Conservation (phyloP, 495 filamentous ascomycete species). For the Parathielavia hyrcaniae region DNA sequence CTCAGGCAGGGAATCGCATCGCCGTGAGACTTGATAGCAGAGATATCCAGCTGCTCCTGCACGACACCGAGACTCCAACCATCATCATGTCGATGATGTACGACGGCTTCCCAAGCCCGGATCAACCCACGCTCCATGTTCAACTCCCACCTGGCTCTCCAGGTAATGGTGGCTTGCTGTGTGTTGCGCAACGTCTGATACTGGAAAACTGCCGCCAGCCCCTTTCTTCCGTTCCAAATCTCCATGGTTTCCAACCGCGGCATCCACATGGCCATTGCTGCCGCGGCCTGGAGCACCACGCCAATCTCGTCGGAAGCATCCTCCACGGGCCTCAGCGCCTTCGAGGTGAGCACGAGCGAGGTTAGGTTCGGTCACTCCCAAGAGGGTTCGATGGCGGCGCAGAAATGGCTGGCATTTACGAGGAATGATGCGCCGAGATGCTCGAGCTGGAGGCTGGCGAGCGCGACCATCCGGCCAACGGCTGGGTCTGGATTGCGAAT, state of each 20-base stretch:
- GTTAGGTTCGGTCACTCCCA: too few species aligned
- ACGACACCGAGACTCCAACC: constrained; percentile 20
- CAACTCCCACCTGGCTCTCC: constrained; percentile 35
- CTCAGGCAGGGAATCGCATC: constrained; percentile 29
- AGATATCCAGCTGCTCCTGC: constrained; percentile 27
- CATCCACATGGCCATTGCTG: too few species aligned
- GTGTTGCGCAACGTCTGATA: too few species aligned
- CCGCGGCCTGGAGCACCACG: too few species aligned
- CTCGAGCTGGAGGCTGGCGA: constrained; percentile 32
- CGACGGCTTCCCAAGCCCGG: constrained; percentile 36
- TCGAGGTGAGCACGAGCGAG: too few species aligned
- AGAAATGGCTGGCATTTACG: constrained; percentile 34
- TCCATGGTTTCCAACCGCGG: too few species aligned
- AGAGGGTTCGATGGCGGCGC: too few species aligned
- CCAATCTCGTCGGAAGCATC: too few species aligned
- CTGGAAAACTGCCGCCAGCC: too few species aligned
- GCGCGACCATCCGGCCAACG: constrained; percentile 28
- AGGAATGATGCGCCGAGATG: constrained; percentile 36
- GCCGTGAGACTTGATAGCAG: constrained; percentile 32
- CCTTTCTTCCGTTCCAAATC: too few species aligned
- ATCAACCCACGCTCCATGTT: constrained; percentile 22
- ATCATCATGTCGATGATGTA: constrained; percentile 24
- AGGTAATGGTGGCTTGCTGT: constrained; percentile 20
- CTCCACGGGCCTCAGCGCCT: too few species aligned
- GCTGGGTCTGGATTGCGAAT: constrained; percentile 23